Evolutionary conservation across 2,329 filamentous ascomycete species (phyloP).

Genomic region (Trichophyton verrucosum): DNA sequence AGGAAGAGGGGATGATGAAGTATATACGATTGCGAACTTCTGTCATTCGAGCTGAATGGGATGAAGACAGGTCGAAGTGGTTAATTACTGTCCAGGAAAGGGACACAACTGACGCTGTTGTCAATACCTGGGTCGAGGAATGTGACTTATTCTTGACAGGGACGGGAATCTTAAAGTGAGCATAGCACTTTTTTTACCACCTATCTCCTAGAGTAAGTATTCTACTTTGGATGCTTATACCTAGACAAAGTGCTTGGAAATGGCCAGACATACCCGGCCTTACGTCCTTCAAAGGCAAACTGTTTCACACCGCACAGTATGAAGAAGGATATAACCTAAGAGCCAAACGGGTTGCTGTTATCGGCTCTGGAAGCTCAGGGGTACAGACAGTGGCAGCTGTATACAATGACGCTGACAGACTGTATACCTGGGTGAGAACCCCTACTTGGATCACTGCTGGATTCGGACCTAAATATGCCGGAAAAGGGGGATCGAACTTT

Average conservation of each 20-base stretch:
- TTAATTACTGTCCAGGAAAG: constrained; percentile 17
- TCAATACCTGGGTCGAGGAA: constrained; percentile 18
- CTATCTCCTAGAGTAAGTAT: neutral
- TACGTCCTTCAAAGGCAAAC: constrained; percentile 34
- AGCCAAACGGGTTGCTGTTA: constrained; percentile 20
- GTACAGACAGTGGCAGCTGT: constrained; percentile 40
- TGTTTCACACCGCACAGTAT: constrained; percentile 36
- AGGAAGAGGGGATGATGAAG: constrained; percentile 53
- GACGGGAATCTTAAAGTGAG: constrained; percentile 28
- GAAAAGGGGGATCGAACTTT: constrained; percentile 11
- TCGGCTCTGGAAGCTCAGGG: constrained; percentile 38
- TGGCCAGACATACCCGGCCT: constrained; percentile 39
- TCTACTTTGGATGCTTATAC: neutral
- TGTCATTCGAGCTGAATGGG: constrained; percentile 48
- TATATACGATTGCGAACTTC: constrained; percentile 44
- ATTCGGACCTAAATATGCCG: constrained; percentile 29
- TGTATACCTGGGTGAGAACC: constrained; percentile 55
- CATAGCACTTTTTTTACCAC: neutral
- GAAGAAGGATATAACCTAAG: constrained; percentile 26
- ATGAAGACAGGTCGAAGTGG: constrained; percentile 28
- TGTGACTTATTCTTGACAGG: constrained; percentile 27
- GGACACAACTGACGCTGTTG: constrained; percentile 10
- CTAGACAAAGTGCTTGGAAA: constrained; percentile 21
- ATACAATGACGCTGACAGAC: constrained; percentile 29
- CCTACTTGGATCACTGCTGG: constrained; percentile 54